phyloP scores from a whole-genome alignment of 2,329 filamentous ascomycete species.

The Fusarium citri region DNA sequence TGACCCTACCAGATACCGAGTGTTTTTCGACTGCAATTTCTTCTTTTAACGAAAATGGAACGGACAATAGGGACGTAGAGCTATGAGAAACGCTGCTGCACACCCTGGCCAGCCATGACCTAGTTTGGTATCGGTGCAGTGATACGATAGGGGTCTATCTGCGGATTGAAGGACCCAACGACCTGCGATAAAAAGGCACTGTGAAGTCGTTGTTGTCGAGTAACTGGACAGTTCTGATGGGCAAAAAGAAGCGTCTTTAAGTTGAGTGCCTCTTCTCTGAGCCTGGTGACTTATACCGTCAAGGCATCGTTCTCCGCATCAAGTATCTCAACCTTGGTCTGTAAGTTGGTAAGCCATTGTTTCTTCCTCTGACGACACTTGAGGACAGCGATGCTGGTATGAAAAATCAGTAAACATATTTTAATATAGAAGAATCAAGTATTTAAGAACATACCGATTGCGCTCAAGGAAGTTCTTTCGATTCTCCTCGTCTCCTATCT shows the following conservation, averaged over 20 bases:
- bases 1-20: not conserved
- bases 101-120: not conserved
- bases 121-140: not conserved
- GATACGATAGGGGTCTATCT: not conserved
- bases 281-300: conserved; percentile 81
- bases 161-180: conserved; percentile 62
- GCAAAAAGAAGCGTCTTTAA: conserved; percentile 91
- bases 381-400: conserved; percentile 76
- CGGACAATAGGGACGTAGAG: too few species aligned
- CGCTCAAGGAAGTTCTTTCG: not conserved
- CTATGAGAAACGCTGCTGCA: not conserved
- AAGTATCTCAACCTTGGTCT: conserved; percentile 95
- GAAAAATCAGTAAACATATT: not conserved
- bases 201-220: conserved; percentile 60
- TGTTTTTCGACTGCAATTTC: not conserved
- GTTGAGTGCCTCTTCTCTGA: conserved; percentile 93
- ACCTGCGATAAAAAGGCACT: not conserved
- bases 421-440: not conserved
- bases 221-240: conserved; percentile 96
- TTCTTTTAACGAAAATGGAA: too few species aligned
- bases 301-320: conserved; percentile 91
- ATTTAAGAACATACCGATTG: not conserved
- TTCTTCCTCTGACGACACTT: conserved; percentile 99
- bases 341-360: conserved; percentile 96
- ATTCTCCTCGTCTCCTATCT: not conserved